Percentiles rank a stretch among this genome's conserved stretches.
Evolutionary conservation across 1,284 basidiomycete genomes (phyloP).

Genomic region (Pterulicium gracile): DNA sequence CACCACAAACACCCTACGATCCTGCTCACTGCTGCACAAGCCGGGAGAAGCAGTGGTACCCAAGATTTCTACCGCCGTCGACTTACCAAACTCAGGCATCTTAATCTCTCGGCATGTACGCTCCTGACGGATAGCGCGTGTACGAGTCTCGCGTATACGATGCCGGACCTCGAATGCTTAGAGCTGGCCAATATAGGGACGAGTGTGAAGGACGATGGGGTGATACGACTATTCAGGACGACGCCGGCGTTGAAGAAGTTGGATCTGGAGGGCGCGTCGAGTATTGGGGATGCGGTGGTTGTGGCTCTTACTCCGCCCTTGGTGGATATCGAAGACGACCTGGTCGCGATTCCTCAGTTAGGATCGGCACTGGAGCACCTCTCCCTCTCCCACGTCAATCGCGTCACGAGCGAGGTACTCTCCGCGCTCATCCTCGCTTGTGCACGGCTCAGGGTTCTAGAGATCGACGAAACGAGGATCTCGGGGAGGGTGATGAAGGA

Average conservation of each 20-base stretch:
- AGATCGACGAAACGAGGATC: slow-evolving; percentile 73
- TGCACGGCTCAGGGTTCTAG: slow-evolving; percentile 50
- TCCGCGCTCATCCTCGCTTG: slow-evolving; percentile 56
- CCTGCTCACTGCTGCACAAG: slow-evolving; percentile 47
- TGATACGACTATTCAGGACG: slow-evolving; percentile 63
- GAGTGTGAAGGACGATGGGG: slow-evolving; percentile 57
- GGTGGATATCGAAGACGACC: slow-evolving; percentile 6
- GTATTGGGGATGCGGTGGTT: slow-evolving; percentile 68
- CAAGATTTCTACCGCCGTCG: slow-evolving; percentile 43
- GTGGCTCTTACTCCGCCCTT: slow-evolving; percentile 47
- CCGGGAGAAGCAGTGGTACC: slow-evolving; percentile 49
- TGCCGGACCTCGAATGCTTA: slow-evolving; percentile 70
- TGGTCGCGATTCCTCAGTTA: slow-evolving; percentile 18
- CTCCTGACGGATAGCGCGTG: slow-evolving; percentile 68
- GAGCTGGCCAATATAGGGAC: slow-evolving; percentile 73
- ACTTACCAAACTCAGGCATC: slow-evolving; percentile 64
- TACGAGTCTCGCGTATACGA: slow-evolving; percentile 56
- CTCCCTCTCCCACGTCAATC: slow-evolving; percentile 55
- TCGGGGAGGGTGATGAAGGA: slow-evolving; percentile 51
- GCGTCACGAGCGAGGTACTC: slow-evolving; percentile 55
- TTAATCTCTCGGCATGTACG: slow-evolving; percentile 68
- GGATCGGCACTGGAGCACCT: slow-evolving; percentile 68
- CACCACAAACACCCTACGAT: slow-evolving; percentile 26
- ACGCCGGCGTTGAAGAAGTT: slow-evolving; percentile 64
- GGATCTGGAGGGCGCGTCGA: slow-evolving; percentile 76